Evolutionary conservation across 2,329 filamentous ascomycete genomes (phyloP), one percentile per base, ranked within the genome.

Genomic region (Bisporella sp.): DNA sequence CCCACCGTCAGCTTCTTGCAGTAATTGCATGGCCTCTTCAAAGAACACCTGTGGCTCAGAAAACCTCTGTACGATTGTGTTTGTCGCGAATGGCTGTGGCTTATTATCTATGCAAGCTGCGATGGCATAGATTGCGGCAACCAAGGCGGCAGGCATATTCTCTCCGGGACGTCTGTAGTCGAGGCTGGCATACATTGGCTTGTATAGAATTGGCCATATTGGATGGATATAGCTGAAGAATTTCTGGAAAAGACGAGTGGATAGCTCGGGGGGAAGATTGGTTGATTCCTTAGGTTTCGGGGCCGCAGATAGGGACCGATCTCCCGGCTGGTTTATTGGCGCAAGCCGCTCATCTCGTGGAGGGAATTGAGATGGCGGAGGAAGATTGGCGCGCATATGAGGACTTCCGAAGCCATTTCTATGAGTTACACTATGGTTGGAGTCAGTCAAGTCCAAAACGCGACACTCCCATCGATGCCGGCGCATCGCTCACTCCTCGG

Each of bases 221-320:
- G 62, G 62, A 54, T 64, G 62, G 13, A 65, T 59, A 30, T 54
- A 64, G 42, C 60, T 57, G 47, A 64, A 65, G 45, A 61, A 64
- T 5, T 55, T 60, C 31, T 62, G 59, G 32, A 65, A 58, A 3
- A 65, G 48, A 35, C 57, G 50, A n/a, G 57, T 60, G 5, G 59
- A 58, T 6, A 57, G 41, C 7, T 59, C 61, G 13, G 53, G 31
- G 33, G 59, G 53, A 21, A 62, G 44, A 11, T 48, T 40, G 31
- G 45, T 47, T 46, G 39, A 7, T 28, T 41, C 28, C 8, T 49
- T 45, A 3, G 40, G 40, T 33, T 33, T 5, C 40, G 21, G 31
- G 13, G 46, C 33, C 13, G n/a, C 5, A 41, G n/a, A 41, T 41
- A 11, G 37, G 28, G 37, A 12, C 37, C 37, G 9, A 41, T 11